Conservation (phyloP, 2,329 filamentous ascomycete species). For the Monilinia fructicola region DNA sequence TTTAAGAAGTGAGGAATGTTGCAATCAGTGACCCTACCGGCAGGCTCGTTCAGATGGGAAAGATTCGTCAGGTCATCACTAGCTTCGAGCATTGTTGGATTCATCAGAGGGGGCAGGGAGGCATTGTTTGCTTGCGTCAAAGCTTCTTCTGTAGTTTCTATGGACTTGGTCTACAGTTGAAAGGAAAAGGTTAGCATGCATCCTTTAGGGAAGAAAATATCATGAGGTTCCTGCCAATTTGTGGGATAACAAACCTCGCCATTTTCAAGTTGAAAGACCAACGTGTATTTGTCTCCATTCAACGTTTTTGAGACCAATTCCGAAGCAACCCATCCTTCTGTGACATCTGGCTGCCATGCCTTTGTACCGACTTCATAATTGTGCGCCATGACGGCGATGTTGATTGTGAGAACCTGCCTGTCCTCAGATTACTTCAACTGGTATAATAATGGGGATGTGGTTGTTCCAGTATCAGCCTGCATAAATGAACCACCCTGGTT, state of each 20-base stretch:
- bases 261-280: slow-evolving; percentile 88
- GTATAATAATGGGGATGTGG: slow-evolving; percentile 29
- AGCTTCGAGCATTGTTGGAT: slow-evolving; percentile 95
- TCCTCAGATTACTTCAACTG: slow-evolving; percentile 31
- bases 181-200: slow-evolving; percentile 32
- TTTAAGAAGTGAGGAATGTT: neutral
- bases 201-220: slow-evolving; percentile 22
- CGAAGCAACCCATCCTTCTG: slow-evolving; percentile 96
- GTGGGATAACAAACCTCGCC: slow-evolving; percentile 68
- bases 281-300: slow-evolving; percentile 80
- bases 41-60: slow-evolving; percentile 97
- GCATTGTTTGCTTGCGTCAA: slow-evolving; percentile 75
- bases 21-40: slow-evolving; percentile 61
- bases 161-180: slow-evolving; percentile 64
- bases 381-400: slow-evolving; percentile 68
- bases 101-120: slow-evolving; percentile 90
- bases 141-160: slow-evolving; percentile 75
- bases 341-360: slow-evolving; percentile 96
- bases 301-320: slow-evolving; percentile 85
- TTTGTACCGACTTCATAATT: slow-evolving; percentile 94
- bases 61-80: slow-evolving; percentile 97
- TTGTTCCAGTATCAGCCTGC: slow-evolving; percentile 33
- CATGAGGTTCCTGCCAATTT: slow-evolving; percentile 18
- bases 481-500: slow-evolving; percentile 30
- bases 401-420: slow-evolving; percentile 26